These are phyloP conservation scores for Curvularia sp. DNA, from an alignment of 2,329 filamentous ascomycete genomes.

Conservation along the genomic window DNA sequence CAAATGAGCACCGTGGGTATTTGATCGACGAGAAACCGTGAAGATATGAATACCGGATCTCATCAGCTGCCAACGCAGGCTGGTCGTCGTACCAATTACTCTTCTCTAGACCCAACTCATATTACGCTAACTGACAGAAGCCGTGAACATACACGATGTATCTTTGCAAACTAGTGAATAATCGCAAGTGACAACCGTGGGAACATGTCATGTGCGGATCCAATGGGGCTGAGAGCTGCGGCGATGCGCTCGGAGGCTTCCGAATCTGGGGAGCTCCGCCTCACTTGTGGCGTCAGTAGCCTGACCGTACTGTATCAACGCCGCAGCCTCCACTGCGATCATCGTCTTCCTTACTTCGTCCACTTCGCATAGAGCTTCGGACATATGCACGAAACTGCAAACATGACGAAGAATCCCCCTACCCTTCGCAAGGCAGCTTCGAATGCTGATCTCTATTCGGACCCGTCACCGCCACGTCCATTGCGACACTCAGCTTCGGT, in stretches of 20 bases:
- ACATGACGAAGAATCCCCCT: constrained; percentile 51
- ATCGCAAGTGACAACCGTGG: not conserved
- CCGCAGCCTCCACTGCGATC: constrained; percentile 8
- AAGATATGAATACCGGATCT: not conserved
- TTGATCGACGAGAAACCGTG: not conserved
- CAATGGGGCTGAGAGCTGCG: constrained; percentile 6
- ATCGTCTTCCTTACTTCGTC: constrained; percentile 2
- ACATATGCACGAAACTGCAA: constrained; percentile 1
- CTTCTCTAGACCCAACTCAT: not conserved
- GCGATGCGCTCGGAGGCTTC: constrained; percentile 16
- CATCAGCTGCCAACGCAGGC: not conserved
- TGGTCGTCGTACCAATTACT: not conserved
- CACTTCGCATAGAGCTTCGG: not conserved
- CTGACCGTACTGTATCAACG: constrained; percentile 12
- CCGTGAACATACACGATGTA: not conserved
- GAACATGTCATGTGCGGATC: not conserved
- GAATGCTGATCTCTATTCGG: constrained; percentile 48
- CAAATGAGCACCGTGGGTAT: not conserved
- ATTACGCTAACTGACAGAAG: too few relatives aligned
- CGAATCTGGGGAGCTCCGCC: constrained; percentile 21
- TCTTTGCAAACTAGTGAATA: not conserved
- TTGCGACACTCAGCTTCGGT: constrained; percentile 37
- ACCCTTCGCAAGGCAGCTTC: constrained; percentile 47
- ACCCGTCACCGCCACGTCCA: constrained; percentile 42
- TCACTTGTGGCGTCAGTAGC: constrained; percentile 18